These are phyloP conservation scores for Pontederia paniculata DNA, from an alignment of 176 grass and related monocot species.

Conservation along the genomic window DNA sequence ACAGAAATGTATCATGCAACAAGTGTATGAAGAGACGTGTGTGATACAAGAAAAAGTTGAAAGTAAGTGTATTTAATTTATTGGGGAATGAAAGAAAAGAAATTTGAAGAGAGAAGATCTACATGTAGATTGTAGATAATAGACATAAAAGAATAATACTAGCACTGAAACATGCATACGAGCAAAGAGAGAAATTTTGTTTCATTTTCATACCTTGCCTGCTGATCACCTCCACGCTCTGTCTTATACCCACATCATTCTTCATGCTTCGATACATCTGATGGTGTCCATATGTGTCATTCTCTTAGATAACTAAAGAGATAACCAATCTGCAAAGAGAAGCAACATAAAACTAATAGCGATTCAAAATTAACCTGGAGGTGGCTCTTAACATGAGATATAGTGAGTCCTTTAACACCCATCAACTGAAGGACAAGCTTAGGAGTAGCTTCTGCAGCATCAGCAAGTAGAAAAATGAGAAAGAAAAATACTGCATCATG, in stretches of 20 bases:
- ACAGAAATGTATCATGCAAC: too few species aligned
- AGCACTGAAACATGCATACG: too few species aligned
- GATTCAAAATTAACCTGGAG: slow-evolving; percentile 42
- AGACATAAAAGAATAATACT: too few species aligned
- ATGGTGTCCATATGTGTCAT: slow-evolving; percentile 5
- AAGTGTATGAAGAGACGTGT: too few species aligned
- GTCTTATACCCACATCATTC: slow-evolving; percentile 30
- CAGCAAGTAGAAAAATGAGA: not conserved
- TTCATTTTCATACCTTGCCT: slow-evolving; percentile 42
- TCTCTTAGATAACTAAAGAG: not conserved
- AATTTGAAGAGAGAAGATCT: too few species aligned
- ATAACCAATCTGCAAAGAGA: not conserved
- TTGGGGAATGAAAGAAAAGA: too few species aligned
- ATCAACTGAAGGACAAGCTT: slow-evolving; percentile 84
- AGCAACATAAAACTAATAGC: not conserved
- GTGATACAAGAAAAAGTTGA: too few species aligned
- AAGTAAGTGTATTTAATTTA: too few species aligned
- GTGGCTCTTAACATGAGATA: slow-evolving; percentile 93
- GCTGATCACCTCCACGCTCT: not conserved
- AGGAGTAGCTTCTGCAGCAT: slow-evolving; percentile 59
- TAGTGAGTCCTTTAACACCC: slow-evolving; percentile 69
- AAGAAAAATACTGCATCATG: not conserved
- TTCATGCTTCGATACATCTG: slow-evolving; percentile 97
- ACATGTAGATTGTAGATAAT: too few species aligned
- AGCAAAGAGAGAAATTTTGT: too few species aligned